Evolutionary conservation across 306 rosid species (phyloP).

Genomic region (Fragaria vesca): DNA sequence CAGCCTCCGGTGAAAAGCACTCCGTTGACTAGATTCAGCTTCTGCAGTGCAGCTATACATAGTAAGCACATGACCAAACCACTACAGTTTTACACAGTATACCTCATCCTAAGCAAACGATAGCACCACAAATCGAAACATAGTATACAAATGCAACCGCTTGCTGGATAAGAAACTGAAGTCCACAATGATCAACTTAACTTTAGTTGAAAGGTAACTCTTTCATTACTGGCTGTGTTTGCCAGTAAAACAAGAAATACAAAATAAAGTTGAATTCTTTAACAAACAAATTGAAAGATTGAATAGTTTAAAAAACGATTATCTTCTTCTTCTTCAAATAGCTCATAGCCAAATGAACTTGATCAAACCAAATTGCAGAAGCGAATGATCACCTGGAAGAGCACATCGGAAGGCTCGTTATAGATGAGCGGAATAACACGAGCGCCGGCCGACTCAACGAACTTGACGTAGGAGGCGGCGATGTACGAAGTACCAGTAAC

Average conservation of each 20-base stretch:
- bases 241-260: not conserved
- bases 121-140: not conserved
- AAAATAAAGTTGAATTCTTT: not conserved
- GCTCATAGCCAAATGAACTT: not conserved
- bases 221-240: not conserved
- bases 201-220: not conserved
- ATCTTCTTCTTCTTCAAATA: not conserved
- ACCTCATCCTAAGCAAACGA: not conserved
- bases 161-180: not conserved
- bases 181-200: not conserved
- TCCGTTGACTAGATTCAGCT: slow-evolving; percentile 80
- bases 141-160: not conserved
- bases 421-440: slow-evolving; percentile 79
- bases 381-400: slow-evolving; percentile 43
- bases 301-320: not conserved
- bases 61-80: not conserved
- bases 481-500: slow-evolving; percentile 59
- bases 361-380: not conserved
- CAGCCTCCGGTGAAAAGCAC: slow-evolving; percentile 91
- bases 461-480: slow-evolving; percentile 86
- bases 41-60: slow-evolving; percentile 48
- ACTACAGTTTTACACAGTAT: not conserved
- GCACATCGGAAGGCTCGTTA: slow-evolving; percentile 55
- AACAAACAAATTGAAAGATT: not conserved
- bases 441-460: slow-evolving; percentile 83